Evolutionary conservation across 345 rosid species (phyloP), one percentile per base, ranked within the genome.

Genomic region (Arabidopsis arenosa): DNA sequence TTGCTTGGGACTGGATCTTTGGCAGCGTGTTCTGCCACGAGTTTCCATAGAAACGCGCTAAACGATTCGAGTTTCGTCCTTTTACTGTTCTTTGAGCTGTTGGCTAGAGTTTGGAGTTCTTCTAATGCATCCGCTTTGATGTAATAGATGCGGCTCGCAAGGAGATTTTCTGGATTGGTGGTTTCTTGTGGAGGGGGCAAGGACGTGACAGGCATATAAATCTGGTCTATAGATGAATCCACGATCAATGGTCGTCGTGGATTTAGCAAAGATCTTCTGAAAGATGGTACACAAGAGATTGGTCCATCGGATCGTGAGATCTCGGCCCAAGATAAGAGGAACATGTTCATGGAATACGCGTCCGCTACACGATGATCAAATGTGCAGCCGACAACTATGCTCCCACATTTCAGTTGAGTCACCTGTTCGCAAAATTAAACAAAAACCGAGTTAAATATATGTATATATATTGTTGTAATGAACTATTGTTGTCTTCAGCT

Each of bases 331-430:
- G 95, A 84, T 3, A 85, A 71, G 2, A 89, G 84, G 71, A 91
- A 88, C 91, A 91, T 84, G 75, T 91, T 89, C 80, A 78, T 72
- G 4, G 97, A 89, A 75, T 84, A 82, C 7, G 95, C 97, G 62
- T 91, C 95, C 2, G 95, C 85, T 49, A 88, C 64, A 53, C 97
- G 93, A 57, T 89, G 97, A 75, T 91, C 97, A 58, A 89, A 91
- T 32, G 90, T 72, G 78, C 94, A 87, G 5, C 75, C 94, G 70
- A 89, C 86, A 49, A 88, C 89, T 32, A 88, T 26, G 32, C 93
- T 86, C 6, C 93, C 95, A 51, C 97, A 89, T 74, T 81, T 83
- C 2, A 91, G 84, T 35, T 86, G 76, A 0, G 97, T 86, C 41
- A 73, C 91, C 95, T 91, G 72, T 56, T 66, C 47, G 52, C 21